Evolutionary conservation across 73 alveolate species (phyloP).

Genomic region (Tetrahymena malaccensis): DNA sequence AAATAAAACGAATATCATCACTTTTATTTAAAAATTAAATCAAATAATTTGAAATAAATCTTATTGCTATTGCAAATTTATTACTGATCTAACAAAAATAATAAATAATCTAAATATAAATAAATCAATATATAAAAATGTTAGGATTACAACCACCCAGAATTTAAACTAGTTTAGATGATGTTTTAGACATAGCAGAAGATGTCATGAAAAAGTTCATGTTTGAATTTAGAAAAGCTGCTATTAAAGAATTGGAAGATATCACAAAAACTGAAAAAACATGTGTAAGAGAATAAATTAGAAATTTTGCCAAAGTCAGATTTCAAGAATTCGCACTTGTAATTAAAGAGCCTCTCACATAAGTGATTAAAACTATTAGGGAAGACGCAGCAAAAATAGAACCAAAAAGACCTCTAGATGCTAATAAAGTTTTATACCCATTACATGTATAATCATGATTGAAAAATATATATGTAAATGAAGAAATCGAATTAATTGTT

Average conservation of each 20-base stretch:
- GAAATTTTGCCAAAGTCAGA: not conserved
- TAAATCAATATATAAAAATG: not conserved
- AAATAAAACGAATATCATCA: not conserved
- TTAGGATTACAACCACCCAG: not conserved
- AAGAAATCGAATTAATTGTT: not conserved
- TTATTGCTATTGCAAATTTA: not conserved
- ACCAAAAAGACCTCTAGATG: not conserved
- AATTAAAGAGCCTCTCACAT: not conserved
- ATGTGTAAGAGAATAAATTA: not conserved
- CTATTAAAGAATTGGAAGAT: not conserved
- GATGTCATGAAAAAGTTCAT: not conserved
- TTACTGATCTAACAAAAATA: not conserved
- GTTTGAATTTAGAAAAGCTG: not conserved
- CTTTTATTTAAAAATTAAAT: not conserved
- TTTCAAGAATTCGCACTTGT: not conserved
- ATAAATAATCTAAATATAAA: not conserved
- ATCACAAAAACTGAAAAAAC: not conserved
- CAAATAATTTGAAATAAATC: not conserved
- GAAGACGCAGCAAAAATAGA: not conserved
- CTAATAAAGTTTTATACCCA: not conserved
- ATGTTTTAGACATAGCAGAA: not conserved
- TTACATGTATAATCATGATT: not conserved
- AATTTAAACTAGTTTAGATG: not conserved
- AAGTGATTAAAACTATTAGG: not conserved
- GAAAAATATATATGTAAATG: not conserved